Base-by-base conservation (phyloP, 768 basidiomycete genomes). In the Trichaptum fuscoviolaceum region DNA sequence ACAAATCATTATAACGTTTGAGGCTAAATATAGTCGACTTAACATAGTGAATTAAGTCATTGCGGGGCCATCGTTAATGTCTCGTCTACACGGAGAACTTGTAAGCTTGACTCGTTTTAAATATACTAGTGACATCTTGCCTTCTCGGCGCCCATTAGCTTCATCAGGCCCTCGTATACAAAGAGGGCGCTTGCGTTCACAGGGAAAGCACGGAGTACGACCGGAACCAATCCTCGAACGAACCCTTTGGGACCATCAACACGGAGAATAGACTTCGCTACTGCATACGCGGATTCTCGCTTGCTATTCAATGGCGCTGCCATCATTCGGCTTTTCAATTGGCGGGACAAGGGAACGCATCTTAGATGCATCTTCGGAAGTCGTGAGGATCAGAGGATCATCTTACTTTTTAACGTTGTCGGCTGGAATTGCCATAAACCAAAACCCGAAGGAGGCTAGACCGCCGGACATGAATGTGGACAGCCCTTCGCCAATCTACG, bases 351-450 rank as follows among this genome's bases (percentile, higher is more conserved):
- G 58, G 6, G 64, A 20, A n/a, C n/a, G 24, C 30, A 30, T 30
- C 30, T 30, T 8, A 30, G 30, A 30, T 30, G 30, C 30, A 30
- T 30, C 30, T 30, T 30, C 30, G 30, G 30, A 30, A 30, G 27
- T 58, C 34, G 57, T 17, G 26, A 42, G 23, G 27, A 25, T 27
- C 27, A 68, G n/a, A 30, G 7, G 63, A n/a, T 62, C 62, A 64
- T 76, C 81, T 66, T 71, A 91, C 91, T 92, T 93, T 77, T 95
- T 94, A 68, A 92, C 79, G 73, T 92, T 92, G 76, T 95, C 93
- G 65, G 87, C 83, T 3, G 91, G 89, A 69, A 90, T 88, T 25
- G 84, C 87, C 79, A 86, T 83, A 25, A 79, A 78, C 89, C 89
- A 91, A 74, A 85, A 91, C 25, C 79, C 79, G 71, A 90, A 87